Conservation (phyloP, 139 green algal species). For the Closterium sp. region DNA sequence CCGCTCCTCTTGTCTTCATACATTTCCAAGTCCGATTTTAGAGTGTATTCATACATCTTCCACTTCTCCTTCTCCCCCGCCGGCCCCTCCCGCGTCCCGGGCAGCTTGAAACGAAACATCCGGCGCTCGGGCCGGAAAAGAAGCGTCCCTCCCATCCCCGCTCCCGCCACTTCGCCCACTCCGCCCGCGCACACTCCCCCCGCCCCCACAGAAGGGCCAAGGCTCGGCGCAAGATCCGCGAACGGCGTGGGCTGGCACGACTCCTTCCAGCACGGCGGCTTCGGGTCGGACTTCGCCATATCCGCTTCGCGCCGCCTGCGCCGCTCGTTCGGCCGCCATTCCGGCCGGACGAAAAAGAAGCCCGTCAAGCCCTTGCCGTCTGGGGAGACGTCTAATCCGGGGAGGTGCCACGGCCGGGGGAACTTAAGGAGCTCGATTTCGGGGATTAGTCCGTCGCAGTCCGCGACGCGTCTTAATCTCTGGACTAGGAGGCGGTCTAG, state of each 20-base stretch:
- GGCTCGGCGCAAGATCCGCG: constrained; percentile 4
- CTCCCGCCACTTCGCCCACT: not conserved
- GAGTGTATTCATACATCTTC: constrained; percentile 46
- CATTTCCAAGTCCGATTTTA: constrained; percentile 27
- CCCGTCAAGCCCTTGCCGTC: constrained; percentile 23
- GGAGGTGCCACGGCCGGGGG: constrained; percentile 34
- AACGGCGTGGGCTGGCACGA: constrained; percentile 28
- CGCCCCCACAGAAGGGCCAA: not conserved
- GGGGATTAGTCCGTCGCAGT: constrained; percentile 35
- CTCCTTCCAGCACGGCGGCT: constrained; percentile 39
- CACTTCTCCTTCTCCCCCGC: constrained; percentile 40
- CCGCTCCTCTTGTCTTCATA: constrained; percentile 20
- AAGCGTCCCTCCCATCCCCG: not conserved
- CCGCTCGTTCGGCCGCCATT: constrained; percentile 21
- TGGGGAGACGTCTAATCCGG: constrained; percentile 18
- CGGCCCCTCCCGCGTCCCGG: constrained; percentile 20
- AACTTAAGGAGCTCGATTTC: constrained; percentile 35
- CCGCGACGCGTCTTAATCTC: constrained; percentile 3
- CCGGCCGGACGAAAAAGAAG: constrained; percentile 25
- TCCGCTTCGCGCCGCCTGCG: constrained; percentile 14
- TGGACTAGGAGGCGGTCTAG: constrained; percentile 29
- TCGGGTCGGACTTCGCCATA: constrained; percentile 8
- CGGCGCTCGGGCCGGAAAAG: constrained; percentile 14
- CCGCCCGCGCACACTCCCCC: not conserved
- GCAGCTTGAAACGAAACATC: constrained; percentile 39